These are phyloP conservation scores for Cryptococcus sp. DNA, from an alignment of 1,284 basidiomycete species.

Conservation along the genomic window DNA sequence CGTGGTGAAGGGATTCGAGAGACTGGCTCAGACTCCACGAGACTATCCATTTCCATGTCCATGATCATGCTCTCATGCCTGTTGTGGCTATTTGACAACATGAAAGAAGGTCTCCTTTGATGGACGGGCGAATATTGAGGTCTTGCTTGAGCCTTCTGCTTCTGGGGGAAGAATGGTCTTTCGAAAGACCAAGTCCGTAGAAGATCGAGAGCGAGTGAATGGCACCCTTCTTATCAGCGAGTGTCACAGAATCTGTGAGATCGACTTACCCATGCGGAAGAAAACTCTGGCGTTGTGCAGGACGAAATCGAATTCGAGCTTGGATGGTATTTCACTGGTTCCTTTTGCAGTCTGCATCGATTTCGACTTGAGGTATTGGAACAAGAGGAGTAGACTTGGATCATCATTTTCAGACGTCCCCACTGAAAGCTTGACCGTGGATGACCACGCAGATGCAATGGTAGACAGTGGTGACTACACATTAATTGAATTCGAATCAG, in stretches of 20 bases:
- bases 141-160: conserved; percentile 7
- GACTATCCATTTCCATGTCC: conserved; percentile 76
- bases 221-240: conserved; percentile 64
- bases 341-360: conserved; percentile 88
- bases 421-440: conserved; percentile 51
- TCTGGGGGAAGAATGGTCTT: conserved; percentile 54
- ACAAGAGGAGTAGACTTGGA: conserved; percentile 80
- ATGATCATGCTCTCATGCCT: conserved; percentile 63
- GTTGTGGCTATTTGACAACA: conserved; percentile 56
- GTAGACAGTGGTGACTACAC: conserved; percentile 37
- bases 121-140: conserved; percentile 10
- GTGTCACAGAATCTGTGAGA: neutral
- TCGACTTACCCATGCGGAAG: conserved; percentile 75
- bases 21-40: conserved; percentile 53
- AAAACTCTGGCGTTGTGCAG: conserved; percentile 87
- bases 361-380: conserved; percentile 81
- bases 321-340: conserved; percentile 79
- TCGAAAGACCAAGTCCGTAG: conserved; percentile 88
- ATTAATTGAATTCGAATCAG: neutral
- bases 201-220: conserved; percentile 77
- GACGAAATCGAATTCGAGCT: conserved; percentile 87
- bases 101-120: conserved; percentile 54
- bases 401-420: conserved; percentile 88
- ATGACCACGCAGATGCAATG: conserved; percentile 24
- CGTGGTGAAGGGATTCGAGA: conserved; percentile 54